Evolutionary conservation across 257 asterid species (phyloP).

Genomic region (Datura wrightii): DNA sequence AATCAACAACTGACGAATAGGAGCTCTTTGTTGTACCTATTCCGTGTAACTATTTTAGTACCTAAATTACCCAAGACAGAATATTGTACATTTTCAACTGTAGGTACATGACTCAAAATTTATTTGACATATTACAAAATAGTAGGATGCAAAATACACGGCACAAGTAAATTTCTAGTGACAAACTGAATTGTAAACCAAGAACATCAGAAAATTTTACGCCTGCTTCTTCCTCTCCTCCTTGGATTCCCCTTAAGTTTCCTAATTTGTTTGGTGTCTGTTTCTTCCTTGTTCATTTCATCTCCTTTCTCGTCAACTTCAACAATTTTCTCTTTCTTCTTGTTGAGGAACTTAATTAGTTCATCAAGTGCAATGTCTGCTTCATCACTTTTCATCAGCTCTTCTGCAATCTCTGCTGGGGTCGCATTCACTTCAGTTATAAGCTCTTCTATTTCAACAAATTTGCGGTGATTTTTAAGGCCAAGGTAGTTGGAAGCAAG

Average conservation of each 20-base stretch:
- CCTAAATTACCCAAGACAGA: not conserved
- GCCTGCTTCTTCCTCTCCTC: constrained; percentile 34
- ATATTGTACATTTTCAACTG: not conserved
- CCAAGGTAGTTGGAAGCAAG: constrained; percentile 50
- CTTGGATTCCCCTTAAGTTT: constrained; percentile 33
- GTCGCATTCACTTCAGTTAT: constrained; percentile 38
- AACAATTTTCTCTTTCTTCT: constrained; percentile 27
- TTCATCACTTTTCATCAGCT: constrained; percentile 36
- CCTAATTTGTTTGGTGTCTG: not conserved
- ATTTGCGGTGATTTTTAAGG: constrained; percentile 28
- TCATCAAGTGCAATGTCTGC: constrained; percentile 34
- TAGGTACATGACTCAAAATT: not conserved
- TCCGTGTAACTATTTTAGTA: not conserved
- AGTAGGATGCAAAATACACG: not conserved
- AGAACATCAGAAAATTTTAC: not conserved
- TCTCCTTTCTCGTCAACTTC: constrained; percentile 12
- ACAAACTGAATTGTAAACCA: not conserved
- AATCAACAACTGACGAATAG: no score
- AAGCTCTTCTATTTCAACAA: constrained; percentile 39
- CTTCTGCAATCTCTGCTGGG: constrained; percentile 43
- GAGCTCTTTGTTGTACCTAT: not conserved
- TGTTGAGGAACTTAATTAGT: constrained; percentile 23
- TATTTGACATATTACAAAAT: not conserved
- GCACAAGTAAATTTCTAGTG: not conserved
- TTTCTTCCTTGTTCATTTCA: not conserved